phyloP scores from a whole-genome alignment of 768 basidiomycete species.

The Collybia sordida region DNA sequence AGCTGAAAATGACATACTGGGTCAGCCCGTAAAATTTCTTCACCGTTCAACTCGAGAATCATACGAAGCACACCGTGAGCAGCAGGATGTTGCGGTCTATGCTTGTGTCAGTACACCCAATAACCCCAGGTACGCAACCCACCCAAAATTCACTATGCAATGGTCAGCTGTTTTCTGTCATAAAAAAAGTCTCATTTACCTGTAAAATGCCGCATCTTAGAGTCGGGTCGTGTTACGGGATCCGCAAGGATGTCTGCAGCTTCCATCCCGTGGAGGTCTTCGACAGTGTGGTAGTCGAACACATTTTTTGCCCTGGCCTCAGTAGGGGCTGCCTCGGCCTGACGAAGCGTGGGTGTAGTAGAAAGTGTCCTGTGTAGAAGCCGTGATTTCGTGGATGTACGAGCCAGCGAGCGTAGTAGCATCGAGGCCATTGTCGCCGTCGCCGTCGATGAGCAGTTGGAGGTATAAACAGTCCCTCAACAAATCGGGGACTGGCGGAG shows the following conservation, averaged over 20 bases:
- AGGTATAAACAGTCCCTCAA: too few species aligned
- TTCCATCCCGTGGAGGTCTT: conserved; percentile 80
- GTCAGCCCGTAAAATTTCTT: conserved; percentile 87
- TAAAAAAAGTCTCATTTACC: conserved; percentile 44
- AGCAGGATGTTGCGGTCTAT: conserved; percentile 94
- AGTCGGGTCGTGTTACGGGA: conserved; percentile 65
- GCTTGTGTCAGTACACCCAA: not conserved
- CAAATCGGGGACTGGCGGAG: too few species aligned
- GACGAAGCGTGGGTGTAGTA: too few species aligned
- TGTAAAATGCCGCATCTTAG: conserved; percentile 91
- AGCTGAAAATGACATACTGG: conserved; percentile 50
- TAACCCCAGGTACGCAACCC: conserved; percentile 39
- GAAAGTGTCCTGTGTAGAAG: too few species aligned
- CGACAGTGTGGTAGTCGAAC: conserved; percentile 72
- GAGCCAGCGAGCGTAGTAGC: too few species aligned
- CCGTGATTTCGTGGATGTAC: too few species aligned
- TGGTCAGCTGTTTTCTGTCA: conserved; percentile 3
- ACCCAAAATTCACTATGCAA: conserved; percentile 87
- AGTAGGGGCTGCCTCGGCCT: too few species aligned
- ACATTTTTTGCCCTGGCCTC: conserved; percentile 41
- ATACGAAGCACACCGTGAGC: conserved; percentile 98
- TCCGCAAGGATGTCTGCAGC: conserved; percentile 82
- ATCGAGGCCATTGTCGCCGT: too few species aligned
- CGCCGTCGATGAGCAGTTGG: too few species aligned
- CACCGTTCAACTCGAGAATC: conserved; percentile 97